Percentiles rank a stretch among this genome's conserved stretches.
phyloP scores from a whole-genome alignment of 1,284 basidiomycete genomes.

The Rhizopogon hawkerae region DNA sequence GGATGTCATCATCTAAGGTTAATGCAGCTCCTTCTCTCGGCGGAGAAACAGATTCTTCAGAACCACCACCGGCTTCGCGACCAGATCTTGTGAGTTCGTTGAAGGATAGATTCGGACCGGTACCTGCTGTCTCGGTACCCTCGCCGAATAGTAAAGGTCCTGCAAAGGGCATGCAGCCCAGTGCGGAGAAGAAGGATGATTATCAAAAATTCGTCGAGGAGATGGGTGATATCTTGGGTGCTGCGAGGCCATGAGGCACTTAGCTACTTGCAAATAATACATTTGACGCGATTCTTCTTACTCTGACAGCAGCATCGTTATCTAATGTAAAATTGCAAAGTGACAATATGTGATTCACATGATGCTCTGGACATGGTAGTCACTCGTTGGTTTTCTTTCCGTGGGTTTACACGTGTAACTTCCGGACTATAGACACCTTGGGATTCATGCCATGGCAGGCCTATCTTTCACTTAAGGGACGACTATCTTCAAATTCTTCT shows the following conservation, averaged over 20 bases:
- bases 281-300: too few species aligned
- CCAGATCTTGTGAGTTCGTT: constrained; percentile 61
- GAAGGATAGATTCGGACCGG: constrained; percentile 48
- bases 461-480: too few species aligned
- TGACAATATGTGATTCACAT: too few species aligned
- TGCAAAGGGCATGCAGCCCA: constrained; percentile 18
- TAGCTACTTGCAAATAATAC: background rate
- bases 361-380: too few species aligned
- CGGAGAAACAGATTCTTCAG: constrained; percentile 27
- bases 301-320: too few species aligned
- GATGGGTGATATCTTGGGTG: constrained; percentile 51
- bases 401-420: too few species aligned
- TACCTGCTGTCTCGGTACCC: constrained; percentile 12
- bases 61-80: constrained; percentile 31
- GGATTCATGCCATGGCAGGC: too few species aligned
- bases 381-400: too few species aligned
- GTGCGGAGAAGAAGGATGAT: constrained; percentile 46
- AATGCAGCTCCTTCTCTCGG: constrained; percentile 56
- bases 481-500: too few species aligned
- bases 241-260: constrained; percentile 11
- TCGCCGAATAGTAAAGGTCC: constrained; percentile 15
- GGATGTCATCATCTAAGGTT: constrained; percentile 34
- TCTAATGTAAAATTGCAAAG: too few species aligned
- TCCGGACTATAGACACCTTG: too few species aligned
- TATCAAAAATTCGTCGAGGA: constrained; percentile 71